These are phyloP conservation scores for Heterobasidion parviporum DNA, from an alignment of 1,284 basidiomycete species.

Conservation along the genomic window DNA sequence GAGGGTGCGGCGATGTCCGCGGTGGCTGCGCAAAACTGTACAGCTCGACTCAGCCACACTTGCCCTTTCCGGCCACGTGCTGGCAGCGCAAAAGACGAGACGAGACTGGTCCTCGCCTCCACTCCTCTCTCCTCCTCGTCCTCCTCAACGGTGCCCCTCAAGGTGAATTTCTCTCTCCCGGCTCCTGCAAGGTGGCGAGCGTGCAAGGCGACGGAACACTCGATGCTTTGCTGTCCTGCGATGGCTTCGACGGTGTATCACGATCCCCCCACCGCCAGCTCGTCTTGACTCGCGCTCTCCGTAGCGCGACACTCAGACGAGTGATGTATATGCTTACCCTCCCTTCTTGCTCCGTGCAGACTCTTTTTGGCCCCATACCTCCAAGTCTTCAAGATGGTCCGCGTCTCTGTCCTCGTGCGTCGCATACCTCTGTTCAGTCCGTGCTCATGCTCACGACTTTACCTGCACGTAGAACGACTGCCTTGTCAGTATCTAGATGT, in stretches of 20 bases:
- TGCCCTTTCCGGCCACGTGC: conserved; percentile 1
- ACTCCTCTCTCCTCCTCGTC: conserved; percentile 12
- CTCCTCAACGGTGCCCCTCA: conserved; percentile 16
- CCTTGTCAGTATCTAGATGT: conserved; percentile 37
- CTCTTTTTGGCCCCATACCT: conserved; percentile 13
- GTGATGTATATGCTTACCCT: conserved; percentile 32
- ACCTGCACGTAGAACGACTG: conserved; percentile 63
- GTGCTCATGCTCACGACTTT: conserved; percentile 1
- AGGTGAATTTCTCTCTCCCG: conserved; percentile 24
- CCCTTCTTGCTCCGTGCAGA: conserved; percentile 16
- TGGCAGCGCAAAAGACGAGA: conserved; percentile 4
- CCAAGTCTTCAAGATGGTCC: conserved; percentile 57
- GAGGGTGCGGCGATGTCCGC: conserved; percentile 7
- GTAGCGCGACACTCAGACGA: conserved; percentile 79
- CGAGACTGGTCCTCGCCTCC: conserved; percentile 4
- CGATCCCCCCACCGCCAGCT: conserved; percentile 21
- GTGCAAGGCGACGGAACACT: conserved; percentile 14
- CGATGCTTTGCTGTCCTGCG: conserved; percentile 7
- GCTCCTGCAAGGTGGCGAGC: conserved; percentile 5
- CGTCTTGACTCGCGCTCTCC: conserved; percentile 75
- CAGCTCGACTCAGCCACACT: conserved; percentile 17
- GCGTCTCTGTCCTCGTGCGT: conserved; percentile 77
- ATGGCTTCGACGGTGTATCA: conserved; percentile 10
- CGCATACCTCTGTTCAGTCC: neutral
- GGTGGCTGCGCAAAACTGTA: conserved; percentile 17